Conservation (phyloP, 2,329 filamentous ascomycete species). For the Aspergillus eucalypticola region DNA sequence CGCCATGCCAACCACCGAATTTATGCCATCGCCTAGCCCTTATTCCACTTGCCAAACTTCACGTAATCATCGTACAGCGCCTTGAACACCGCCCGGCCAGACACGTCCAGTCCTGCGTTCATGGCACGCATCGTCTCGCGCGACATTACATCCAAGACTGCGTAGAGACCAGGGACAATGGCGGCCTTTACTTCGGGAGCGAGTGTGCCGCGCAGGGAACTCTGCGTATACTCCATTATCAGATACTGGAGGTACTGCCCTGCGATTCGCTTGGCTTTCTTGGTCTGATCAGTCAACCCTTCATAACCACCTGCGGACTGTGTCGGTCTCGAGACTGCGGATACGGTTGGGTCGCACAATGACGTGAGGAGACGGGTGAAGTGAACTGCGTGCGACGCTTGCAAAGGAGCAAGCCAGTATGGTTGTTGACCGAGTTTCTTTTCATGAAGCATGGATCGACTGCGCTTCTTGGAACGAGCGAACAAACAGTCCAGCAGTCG, state of each 20-base stretch:
- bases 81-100: constrained; percentile 55
- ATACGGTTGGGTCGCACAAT: constrained; percentile 62
- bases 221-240: constrained; percentile 58
- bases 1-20: not conserved
- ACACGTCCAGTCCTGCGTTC: constrained; percentile 54
- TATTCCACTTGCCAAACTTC: constrained; percentile 50
- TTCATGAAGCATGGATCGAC: constrained; percentile 29
- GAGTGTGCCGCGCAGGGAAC: constrained; percentile 54
- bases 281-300: constrained; percentile 59
- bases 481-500: constrained; percentile 58
- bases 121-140: constrained; percentile 52
- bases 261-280: constrained; percentile 58
- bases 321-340: constrained; percentile 48
- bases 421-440: constrained; percentile 28
- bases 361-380: constrained; percentile 60
- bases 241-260: constrained; percentile 60
- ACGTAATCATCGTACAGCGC: constrained; percentile 55
- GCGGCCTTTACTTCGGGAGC: constrained; percentile 54
- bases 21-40: constrained; percentile 32
- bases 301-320: constrained; percentile 40
- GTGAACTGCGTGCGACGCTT: constrained; percentile 48
- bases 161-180: constrained; percentile 54
- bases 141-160: constrained; percentile 55
- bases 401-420: constrained; percentile 38
- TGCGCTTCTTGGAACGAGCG: constrained; percentile 44